Evolutionary conservation across 169 alveolate species (phyloP).

Genomic region (Plasmodium ovale): DNA sequence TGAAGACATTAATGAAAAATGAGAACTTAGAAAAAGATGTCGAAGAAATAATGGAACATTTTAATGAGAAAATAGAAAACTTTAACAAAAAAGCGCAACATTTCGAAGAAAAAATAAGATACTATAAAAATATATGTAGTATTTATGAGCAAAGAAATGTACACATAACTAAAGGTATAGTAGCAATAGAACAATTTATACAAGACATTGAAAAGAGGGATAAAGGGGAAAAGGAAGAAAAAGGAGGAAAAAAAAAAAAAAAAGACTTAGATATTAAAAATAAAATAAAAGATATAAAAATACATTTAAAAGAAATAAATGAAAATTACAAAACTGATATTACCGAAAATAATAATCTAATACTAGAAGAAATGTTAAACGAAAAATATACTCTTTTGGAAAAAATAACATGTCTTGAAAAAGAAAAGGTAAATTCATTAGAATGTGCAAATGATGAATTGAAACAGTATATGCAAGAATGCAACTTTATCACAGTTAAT

Average conservation of each 20-base stretch:
- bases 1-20: constrained; percentile 25
- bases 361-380: constrained; percentile 20
- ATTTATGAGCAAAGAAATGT: neutral
- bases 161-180: neutral
- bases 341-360: neutral
- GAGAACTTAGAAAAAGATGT: constrained; percentile 31
- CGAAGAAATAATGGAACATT: constrained; percentile 10
- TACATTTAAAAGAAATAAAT: constrained; percentile 20
- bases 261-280: neutral
- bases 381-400: constrained; percentile 30
- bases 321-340: neutral
- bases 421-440: neutral
- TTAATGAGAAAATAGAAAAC: neutral
- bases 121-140: constrained; percentile 27
- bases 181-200: constrained; percentile 1
- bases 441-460: constrained; percentile 5
- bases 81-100: constrained; percentile 15
- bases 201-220: neutral
- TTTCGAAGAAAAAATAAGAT: constrained; percentile 25
- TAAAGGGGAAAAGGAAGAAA: neutral
- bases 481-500: constrained; percentile 20
- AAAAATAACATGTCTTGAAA: neutral
- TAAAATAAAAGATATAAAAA: constrained; percentile 14
- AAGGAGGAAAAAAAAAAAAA: neutral
- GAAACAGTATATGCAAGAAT: constrained; percentile 30